phyloP scores from a whole-genome alignment of 768 basidiomycete genomes.

The Holtermannia corniformis region DNA sequence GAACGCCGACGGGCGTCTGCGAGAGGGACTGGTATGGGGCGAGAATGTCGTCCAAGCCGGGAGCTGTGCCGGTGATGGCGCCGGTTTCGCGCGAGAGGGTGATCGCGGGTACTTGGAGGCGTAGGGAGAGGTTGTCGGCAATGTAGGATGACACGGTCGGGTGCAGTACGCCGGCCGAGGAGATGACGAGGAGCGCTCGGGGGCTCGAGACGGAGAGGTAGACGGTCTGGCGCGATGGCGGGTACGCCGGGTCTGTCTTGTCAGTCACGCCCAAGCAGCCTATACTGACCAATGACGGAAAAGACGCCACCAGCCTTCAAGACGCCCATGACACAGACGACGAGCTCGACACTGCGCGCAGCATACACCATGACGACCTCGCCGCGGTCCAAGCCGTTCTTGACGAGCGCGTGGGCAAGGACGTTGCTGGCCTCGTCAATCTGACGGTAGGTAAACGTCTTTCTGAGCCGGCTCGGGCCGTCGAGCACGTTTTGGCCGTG shows the following conservation, averaged over 20 bases:
- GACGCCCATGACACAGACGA: slow-evolving; percentile 92
- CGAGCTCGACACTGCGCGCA: slow-evolving; percentile 87
- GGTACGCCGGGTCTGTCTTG: slow-evolving; percentile 82
- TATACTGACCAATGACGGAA: slow-evolving; percentile 77
- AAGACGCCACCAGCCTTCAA: slow-evolving; percentile 94
- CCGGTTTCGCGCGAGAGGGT: slow-evolving; percentile 70
- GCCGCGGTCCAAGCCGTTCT: slow-evolving; percentile 75
- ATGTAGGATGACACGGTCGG: slow-evolving; percentile 78
- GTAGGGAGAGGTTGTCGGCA: slow-evolving; percentile 64
- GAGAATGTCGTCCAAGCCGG: slow-evolving; percentile 52
- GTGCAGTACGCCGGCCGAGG: slow-evolving; percentile 73
- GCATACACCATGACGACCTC: slow-evolving; percentile 99
- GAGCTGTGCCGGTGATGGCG: slow-evolving; percentile 27
- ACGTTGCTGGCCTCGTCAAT: slow-evolving; percentile 80
- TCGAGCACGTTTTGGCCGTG: slow-evolving; percentile 33
- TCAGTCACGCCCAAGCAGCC: not conserved
- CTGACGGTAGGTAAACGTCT: slow-evolving; percentile 64
- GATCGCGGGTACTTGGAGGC: slow-evolving; percentile 82
- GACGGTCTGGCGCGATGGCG: slow-evolving; percentile 79
- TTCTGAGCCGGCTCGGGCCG: slow-evolving; percentile 47
- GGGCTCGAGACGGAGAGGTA: slow-evolving; percentile 90
- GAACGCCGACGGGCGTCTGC: slow-evolving; percentile 65
- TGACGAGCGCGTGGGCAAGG: slow-evolving; percentile 78
- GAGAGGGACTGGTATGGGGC: slow-evolving; percentile 49
- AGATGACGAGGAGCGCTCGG: slow-evolving; percentile 78